phyloP scores from a whole-genome alignment of 2,329 filamentous ascomycete genomes.

The Colletotrichum plurivorum region DNA sequence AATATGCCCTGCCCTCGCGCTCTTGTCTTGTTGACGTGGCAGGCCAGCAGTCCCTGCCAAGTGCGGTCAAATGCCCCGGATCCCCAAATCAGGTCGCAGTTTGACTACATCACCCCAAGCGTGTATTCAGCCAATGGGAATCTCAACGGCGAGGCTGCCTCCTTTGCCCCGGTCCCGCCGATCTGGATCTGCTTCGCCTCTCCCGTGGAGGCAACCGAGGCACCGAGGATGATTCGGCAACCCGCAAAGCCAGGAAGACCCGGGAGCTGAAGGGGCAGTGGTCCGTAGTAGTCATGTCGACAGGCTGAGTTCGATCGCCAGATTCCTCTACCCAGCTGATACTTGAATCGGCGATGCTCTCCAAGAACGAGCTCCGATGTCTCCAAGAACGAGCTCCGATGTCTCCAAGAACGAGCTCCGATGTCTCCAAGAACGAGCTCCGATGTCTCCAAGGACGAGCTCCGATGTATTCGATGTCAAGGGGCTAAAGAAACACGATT shows the following conservation, averaged over 20 bases:
- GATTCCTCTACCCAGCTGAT: neutral
- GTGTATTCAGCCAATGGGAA: neutral
- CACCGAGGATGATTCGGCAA: neutral
- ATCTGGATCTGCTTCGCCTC: slow-evolving; percentile 2
- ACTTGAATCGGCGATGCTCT: slow-evolving; percentile 8
- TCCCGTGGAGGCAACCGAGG: neutral
- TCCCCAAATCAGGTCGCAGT: neutral
- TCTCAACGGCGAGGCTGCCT: neutral
- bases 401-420: neutral
- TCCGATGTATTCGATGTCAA: neutral
- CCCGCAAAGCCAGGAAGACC: neutral
- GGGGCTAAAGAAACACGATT: neutral
- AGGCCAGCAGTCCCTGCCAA: neutral
- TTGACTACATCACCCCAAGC: neutral
- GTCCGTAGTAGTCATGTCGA: neutral
- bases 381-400: neutral
- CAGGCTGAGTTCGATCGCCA: slow-evolving; percentile 3
- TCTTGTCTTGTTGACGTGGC: neutral
- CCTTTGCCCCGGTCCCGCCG: neutral
- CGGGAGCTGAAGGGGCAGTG: too few species aligned
- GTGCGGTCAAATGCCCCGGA: neutral
- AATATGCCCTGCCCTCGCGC: neutral
- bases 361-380: neutral
- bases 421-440: too few species aligned
- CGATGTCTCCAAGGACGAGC: neutral